phyloP scores from a whole-genome alignment of 352 stramenopile species.

The Globisporangium emineosum region DNA sequence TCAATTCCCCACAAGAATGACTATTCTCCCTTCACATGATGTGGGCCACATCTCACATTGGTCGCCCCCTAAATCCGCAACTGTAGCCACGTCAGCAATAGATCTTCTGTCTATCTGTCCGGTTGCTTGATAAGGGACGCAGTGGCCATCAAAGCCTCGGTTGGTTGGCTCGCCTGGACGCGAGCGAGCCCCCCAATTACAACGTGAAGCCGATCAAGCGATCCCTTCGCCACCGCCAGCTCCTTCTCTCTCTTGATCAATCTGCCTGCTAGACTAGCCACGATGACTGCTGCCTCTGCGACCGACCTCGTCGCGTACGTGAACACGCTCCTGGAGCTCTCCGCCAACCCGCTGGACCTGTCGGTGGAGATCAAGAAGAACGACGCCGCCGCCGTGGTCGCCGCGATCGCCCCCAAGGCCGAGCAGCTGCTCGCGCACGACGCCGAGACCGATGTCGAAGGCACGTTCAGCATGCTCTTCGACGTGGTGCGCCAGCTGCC shows the following conservation, averaged over 20 bases:
- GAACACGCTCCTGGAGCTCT: conserved; percentile 67
- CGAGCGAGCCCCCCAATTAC: neutral
- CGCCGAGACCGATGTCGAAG: conserved; percentile 79
- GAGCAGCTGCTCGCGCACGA: conserved; percentile 59
- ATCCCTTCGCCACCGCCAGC: neutral
- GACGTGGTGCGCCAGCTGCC: conserved; percentile 46
- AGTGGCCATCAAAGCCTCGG: conserved; percentile 4
- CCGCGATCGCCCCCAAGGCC: conserved; percentile 45
- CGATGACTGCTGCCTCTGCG: conserved; percentile 20
- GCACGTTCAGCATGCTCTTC: conserved; percentile 62
- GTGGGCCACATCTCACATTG: too few relatives aligned
- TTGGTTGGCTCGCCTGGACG: conserved; percentile 9
- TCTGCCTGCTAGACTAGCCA: neutral
- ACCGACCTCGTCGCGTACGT: conserved; percentile 75
- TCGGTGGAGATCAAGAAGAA: conserved; percentile 63
- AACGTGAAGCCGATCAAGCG: neutral
- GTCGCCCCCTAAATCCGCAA: neutral
- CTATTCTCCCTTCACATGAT: neutral
- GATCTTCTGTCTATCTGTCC: neutral
- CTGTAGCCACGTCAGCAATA: neutral
- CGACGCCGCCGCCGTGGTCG: conserved; percentile 44
- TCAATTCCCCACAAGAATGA: neutral
- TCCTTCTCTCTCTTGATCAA: neutral
- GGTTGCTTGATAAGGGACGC: neutral
- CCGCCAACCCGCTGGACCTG: conserved; percentile 35